A percentile compares a stretch with the other conserved stretches of the same genome.
Conservation (phyloP, 805 yeast species). For the Candida argentea region DNA sequence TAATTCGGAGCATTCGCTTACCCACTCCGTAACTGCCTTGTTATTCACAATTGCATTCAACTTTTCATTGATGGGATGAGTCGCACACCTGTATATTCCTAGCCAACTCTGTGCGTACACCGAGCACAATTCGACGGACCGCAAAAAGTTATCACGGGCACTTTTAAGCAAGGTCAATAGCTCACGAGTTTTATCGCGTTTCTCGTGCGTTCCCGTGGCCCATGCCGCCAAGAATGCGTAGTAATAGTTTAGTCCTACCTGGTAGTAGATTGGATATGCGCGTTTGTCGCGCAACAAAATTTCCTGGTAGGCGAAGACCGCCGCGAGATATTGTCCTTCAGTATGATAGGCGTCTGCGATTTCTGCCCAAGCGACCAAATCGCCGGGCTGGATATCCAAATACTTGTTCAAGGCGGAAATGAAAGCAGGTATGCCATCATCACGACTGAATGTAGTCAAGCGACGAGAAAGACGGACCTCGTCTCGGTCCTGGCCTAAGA, state of each 20-base stretch:
- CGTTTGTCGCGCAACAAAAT: conserved; percentile 56
- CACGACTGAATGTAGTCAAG: conserved; percentile 23
- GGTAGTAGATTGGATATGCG: conserved; percentile 57
- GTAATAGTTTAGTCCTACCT: conserved; percentile 40
- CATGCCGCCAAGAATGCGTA: conserved; percentile 17
- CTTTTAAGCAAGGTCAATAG: conserved; percentile 13
- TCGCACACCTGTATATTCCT: conserved; percentile 40
- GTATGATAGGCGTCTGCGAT: conserved; percentile 53
- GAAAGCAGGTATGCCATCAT: conserved; percentile 19
- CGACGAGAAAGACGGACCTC: conserved; percentile 29
- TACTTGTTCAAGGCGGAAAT: conserved; percentile 44
- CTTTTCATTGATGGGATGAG: conserved; percentile 14
- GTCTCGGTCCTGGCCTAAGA: conserved; percentile 21
- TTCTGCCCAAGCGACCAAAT: conserved; percentile 71
- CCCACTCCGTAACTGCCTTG: conserved; percentile 13
- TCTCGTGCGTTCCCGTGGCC: conserved; percentile 8
- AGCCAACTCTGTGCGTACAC: conserved; percentile 65
- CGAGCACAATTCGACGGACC: conserved; percentile 72
- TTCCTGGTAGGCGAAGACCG: conserved; percentile 62
- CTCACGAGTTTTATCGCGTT: conserved; percentile 22
- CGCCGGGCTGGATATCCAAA: conserved; percentile 61
- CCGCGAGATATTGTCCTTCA: conserved; percentile 55
- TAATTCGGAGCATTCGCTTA: conserved; percentile 15
- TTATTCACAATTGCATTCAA: conserved; percentile 8
- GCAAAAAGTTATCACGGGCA: conserved; percentile 42